Evolutionary conservation across 306 rosid genomes (phyloP).

Genomic region (Castanopsis chinensis): DNA sequence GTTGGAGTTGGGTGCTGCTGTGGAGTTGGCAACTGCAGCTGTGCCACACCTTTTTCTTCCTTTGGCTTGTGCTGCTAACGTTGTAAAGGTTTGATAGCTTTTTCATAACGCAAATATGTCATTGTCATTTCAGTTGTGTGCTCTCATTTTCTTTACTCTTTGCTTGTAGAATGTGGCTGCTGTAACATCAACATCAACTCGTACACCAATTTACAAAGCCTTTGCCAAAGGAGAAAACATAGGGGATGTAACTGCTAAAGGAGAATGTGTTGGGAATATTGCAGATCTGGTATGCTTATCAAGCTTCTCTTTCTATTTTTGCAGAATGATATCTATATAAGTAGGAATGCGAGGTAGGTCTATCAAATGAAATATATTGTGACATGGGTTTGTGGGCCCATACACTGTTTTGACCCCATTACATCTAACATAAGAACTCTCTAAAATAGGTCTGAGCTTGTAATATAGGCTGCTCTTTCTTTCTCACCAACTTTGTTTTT

Average conservation of each 20-base stretch:
- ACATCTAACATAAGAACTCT: slow-evolving; percentile 6
- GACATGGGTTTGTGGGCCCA: slow-evolving; percentile 15
- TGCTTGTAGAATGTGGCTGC: slow-evolving; percentile 84
- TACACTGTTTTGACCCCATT: slow-evolving; percentile 8
- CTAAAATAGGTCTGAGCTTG: not conserved
- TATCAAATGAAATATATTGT: not conserved
- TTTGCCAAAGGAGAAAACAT: slow-evolving; percentile 99
- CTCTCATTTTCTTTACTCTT: slow-evolving; percentile 30
- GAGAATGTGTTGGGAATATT: slow-evolving; percentile 96
- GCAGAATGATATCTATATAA: not conserved
- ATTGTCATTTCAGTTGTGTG: slow-evolving; percentile 4
- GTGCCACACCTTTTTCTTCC: slow-evolving; percentile 96
- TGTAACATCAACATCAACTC: slow-evolving; percentile 96
- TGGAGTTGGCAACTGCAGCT: slow-evolving; percentile 88
- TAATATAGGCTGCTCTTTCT: not conserved
- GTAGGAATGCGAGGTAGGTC: not conserved
- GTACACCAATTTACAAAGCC: slow-evolving; percentile 98
- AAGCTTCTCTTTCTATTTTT: slow-evolving; percentile 20
- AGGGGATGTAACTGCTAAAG: slow-evolving; percentile 99
- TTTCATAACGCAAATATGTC: not conserved
- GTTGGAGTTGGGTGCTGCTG: slow-evolving; percentile 97
- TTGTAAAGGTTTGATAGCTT: slow-evolving; percentile 60
- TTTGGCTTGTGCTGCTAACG: slow-evolving; percentile 98
- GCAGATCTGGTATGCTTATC: slow-evolving; percentile 83
- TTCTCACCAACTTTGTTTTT: not conserved